Evolutionary conservation across 2,329 filamentous ascomycete species (phyloP).

Genomic region (Neoscytalidium dimidiatum): DNA sequence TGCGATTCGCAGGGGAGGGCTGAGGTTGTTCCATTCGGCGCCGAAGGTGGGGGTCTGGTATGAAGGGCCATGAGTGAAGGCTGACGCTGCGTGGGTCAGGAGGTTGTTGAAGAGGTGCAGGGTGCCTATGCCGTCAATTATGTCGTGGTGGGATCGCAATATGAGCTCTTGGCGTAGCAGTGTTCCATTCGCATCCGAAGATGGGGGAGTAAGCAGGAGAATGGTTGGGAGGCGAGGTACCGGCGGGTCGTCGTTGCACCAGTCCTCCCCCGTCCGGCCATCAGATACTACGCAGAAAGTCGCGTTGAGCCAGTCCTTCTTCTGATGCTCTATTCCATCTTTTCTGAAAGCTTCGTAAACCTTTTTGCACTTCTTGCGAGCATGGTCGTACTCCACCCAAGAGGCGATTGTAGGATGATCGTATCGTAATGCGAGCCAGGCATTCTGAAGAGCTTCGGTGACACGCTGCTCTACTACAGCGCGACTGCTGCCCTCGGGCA

Average conservation of each 20-base stretch:
- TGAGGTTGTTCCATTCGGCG: constrained; percentile 32
- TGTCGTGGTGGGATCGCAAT: constrained; percentile 41
- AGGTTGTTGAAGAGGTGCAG: constrained; percentile 39
- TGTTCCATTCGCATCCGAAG: not conserved
- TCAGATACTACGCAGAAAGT: constrained; percentile 32
- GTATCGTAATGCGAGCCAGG: constrained; percentile 38
- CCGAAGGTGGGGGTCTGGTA: constrained; percentile 24
- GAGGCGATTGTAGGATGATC: constrained; percentile 39
- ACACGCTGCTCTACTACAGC: constrained; percentile 23
- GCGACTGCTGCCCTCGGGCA: not conserved
- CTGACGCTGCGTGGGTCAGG: constrained; percentile 26
- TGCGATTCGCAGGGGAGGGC: constrained; percentile 21
- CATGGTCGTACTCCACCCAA: constrained; percentile 24
- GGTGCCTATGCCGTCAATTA: constrained; percentile 45
- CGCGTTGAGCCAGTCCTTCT: constrained; percentile 30
- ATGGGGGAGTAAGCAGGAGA: constrained; percentile 31
- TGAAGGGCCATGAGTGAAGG: constrained; percentile 21
- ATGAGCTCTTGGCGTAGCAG: constrained; percentile 35
- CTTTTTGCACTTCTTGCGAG: constrained; percentile 30
- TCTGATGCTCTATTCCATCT: not conserved
- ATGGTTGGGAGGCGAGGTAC: constrained; percentile 36
- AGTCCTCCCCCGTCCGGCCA: constrained; percentile 32
- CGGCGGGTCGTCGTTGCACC: constrained; percentile 40
- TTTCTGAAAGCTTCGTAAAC: constrained; percentile 24
- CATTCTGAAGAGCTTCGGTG: constrained; percentile 34